A percentile compares a stretch with the other conserved stretches of the same genome.
phyloP scores from a whole-genome alignment of 177 flowering plant species.

The Vitis hybrid region DNA sequence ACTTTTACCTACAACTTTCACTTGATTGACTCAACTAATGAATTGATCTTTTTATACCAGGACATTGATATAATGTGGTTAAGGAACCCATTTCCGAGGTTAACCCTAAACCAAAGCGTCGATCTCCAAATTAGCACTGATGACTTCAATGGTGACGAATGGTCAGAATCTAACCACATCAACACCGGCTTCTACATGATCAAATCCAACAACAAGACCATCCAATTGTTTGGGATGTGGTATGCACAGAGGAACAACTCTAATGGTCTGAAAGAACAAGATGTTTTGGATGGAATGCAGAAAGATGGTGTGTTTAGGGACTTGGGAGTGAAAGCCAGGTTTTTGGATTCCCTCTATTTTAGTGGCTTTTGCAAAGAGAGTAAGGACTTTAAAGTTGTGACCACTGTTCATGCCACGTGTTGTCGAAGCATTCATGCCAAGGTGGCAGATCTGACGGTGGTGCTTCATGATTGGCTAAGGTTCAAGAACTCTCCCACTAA shows the following conservation, averaged over 20 bases:
- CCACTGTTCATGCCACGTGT: slow-evolving; percentile 68
- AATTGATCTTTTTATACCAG: slow-evolving; percentile 14
- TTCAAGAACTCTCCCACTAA: slow-evolving; percentile 10
- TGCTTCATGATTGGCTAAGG: slow-evolving; percentile 45
- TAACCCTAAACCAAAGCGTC: slow-evolving; percentile 23
- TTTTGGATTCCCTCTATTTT: slow-evolving; percentile 48
- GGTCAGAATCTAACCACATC: slow-evolving; percentile 29
- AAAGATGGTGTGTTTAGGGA: slow-evolving; percentile 17
- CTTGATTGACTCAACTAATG: no score
- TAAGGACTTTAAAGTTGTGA: slow-evolving; percentile 32
- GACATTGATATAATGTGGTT: slow-evolving; percentile 61
- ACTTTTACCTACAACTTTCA: no score
- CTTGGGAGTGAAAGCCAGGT: slow-evolving; percentile 37
- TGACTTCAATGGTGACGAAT: slow-evolving; percentile 32
- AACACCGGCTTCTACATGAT: slow-evolving; percentile 71
- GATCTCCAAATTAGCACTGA: slow-evolving; percentile 62
- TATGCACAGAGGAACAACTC: slow-evolving; percentile 35
- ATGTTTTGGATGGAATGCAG: slow-evolving; percentile 38
- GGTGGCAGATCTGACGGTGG: slow-evolving; percentile 35
- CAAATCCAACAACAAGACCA: slow-evolving; percentile 53
- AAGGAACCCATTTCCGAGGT: slow-evolving; percentile 36
- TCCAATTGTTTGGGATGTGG: slow-evolving; percentile 53
- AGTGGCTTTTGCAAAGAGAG: slow-evolving; percentile 57
- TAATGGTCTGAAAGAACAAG: slow-evolving; percentile 57
- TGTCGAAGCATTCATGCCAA: slow-evolving; percentile 60